These are phyloP conservation scores for Rhodomyrtus tomentosa DNA, from an alignment of 345 rosid genomes.

Conservation along the genomic window DNA sequence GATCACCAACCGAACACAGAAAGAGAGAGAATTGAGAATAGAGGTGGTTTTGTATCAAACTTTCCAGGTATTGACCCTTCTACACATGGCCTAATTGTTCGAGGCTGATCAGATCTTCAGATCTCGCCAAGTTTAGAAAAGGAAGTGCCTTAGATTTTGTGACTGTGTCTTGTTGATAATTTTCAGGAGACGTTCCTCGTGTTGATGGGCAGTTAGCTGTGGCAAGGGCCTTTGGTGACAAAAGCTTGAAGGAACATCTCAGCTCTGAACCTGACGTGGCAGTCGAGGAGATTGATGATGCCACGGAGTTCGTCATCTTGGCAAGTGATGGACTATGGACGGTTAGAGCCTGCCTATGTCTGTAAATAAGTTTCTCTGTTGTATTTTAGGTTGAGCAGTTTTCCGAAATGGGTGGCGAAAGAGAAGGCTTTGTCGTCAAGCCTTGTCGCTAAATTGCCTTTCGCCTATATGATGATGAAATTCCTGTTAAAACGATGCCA, in stretches of 20 bases:
- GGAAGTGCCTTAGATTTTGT: not conserved
- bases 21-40: constrained; percentile 51
- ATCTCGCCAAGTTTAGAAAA: not conserved
- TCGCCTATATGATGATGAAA: not conserved
- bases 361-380: not conserved
- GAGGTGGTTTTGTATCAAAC: constrained; percentile 85
- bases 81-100: not conserved
- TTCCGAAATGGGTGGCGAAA: not conserved
- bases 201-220: constrained; percentile 95
- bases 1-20: constrained; percentile 85
- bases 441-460: not conserved
- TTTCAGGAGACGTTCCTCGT: constrained; percentile 80
- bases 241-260: constrained; percentile 75
- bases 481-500: constrained; percentile 1
- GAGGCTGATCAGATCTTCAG: not conserved
- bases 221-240: constrained; percentile 94
- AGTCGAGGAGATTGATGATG: constrained; percentile 42
- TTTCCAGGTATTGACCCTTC: constrained; percentile 51
- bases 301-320: constrained; percentile 55
- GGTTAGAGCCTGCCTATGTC: constrained; percentile 23
- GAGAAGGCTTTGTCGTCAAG: not conserved
- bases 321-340: constrained; percentile 97
- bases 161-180: not conserved
- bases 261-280: constrained; percentile 79
- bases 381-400: not conserved